A percentile compares a stretch with the other conserved stretches of the same genome.
Conservation (phyloP, 768 basidiomycete species). For the Xerocomus brunneocitrinus region DNA sequence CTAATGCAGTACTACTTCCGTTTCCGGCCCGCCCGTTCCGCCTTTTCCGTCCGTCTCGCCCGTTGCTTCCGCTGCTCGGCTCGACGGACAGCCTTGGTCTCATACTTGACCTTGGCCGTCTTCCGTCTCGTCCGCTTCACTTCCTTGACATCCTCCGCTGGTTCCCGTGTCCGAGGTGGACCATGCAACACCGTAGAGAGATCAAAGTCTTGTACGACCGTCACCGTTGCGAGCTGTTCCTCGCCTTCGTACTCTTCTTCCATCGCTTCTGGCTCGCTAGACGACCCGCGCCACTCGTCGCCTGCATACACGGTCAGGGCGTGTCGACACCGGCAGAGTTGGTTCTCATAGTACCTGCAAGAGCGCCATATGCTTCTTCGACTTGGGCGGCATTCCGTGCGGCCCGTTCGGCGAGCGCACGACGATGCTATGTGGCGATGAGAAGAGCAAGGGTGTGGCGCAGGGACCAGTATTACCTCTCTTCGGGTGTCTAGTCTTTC, state of each 20-base stretch:
- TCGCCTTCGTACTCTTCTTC: constrained; percentile 80
- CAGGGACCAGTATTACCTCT: constrained; percentile 50
- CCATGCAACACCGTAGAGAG: constrained; percentile 57
- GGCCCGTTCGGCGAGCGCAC: constrained; percentile 73
- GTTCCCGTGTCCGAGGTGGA: constrained; percentile 18
- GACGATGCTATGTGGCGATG: constrained; percentile 56
- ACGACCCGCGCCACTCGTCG: constrained; percentile 46
- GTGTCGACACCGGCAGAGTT: neutral
- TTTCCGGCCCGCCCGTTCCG: constrained; percentile 65
- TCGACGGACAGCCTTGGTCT: constrained; percentile 64
- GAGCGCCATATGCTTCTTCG: constrained; percentile 65
- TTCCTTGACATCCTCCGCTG: constrained; percentile 16
- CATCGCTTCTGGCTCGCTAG: constrained; percentile 32
- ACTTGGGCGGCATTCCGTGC: constrained; percentile 71
- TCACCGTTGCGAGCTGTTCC: constrained; percentile 83
- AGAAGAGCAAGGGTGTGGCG: constrained; percentile 7
- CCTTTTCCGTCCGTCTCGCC: constrained; percentile 64
- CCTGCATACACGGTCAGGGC: constrained; percentile 16
- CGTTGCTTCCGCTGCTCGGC: constrained; percentile 60
- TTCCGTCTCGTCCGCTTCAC: constrained; percentile 16
- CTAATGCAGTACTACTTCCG: constrained; percentile 31
- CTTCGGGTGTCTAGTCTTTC: constrained; percentile 69
- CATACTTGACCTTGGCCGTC: constrained; percentile 49
- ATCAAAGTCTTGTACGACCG: constrained; percentile 90
- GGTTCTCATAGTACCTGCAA: constrained; percentile 35